Percentiles rank a stretch among this genome's conserved stretches.
Evolutionary conservation across 2,329 filamentous ascomycete species (phyloP).

Genomic region (Venturiaceae sp.): DNA sequence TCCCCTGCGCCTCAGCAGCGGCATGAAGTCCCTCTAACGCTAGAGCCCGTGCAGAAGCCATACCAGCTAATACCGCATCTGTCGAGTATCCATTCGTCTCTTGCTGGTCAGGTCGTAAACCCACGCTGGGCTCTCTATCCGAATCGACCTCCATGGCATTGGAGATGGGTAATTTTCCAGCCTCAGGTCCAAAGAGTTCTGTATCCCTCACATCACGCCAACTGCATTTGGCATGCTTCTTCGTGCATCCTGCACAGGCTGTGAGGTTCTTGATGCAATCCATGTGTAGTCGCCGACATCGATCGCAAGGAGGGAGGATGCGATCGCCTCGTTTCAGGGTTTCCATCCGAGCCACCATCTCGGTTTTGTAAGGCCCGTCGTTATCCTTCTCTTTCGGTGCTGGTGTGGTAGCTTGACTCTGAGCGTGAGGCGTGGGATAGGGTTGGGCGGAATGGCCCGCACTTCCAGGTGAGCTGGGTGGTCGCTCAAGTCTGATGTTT

Average conservation of each 20-base stretch:
- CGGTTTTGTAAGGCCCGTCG: slow-evolving; percentile 47
- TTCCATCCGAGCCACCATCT: slow-evolving; percentile 70
- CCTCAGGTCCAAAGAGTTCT: slow-evolving; percentile 36
- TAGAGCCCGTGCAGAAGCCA: not conserved
- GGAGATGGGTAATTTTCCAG: slow-evolving; percentile 1
- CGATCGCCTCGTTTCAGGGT: slow-evolving; percentile 62
- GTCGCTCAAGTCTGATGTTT: not conserved
- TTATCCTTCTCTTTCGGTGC: slow-evolving; percentile 42
- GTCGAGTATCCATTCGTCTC: not conserved
- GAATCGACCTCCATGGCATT: not conserved
- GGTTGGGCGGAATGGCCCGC: not conserved
- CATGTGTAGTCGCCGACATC: slow-evolving; percentile 70
- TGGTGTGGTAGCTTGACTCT: slow-evolving; percentile 20
- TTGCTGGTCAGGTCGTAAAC: not conserved
- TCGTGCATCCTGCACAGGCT: slow-evolving; percentile 78
- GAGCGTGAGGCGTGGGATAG: slow-evolving; percentile 43
- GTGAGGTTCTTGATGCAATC: slow-evolving; percentile 80
- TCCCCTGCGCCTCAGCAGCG: not conserved
- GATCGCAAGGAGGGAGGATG: slow-evolving; percentile 75
- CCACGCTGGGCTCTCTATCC: slow-evolving; percentile 4
- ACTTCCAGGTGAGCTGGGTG: not conserved
- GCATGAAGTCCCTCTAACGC: slow-evolving; percentile 2
- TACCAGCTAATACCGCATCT: not conserved
- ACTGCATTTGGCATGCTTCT: slow-evolving; percentile 80
- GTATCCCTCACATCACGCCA: slow-evolving; percentile 75